Evolutionary conservation across 257 asterid genomes (phyloP).

Genomic region (Verbascum thapsus): DNA sequence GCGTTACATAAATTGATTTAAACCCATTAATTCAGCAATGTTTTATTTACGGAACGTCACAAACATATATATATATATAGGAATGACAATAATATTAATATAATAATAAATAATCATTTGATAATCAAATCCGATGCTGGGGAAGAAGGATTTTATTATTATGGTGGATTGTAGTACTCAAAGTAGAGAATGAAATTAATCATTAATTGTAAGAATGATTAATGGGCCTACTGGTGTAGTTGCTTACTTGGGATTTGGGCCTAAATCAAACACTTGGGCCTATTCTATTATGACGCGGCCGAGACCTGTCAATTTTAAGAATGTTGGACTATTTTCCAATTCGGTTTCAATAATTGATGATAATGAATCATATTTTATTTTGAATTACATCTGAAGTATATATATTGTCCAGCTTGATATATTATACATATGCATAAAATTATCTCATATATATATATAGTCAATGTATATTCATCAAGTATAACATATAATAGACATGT

Average conservation of each 20-base stretch:
- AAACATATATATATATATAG: background rate
- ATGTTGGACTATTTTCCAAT: background rate
- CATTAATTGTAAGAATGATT: background rate
- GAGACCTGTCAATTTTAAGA: conserved; percentile 21
- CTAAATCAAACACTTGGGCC: conserved; percentile 30
- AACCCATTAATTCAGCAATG: conserved; percentile 36
- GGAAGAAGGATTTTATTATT: background rate
- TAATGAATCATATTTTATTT: too few species aligned
- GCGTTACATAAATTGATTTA: conserved; percentile 21
- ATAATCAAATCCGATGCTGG: conserved; percentile 24
- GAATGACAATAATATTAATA: too few species aligned
- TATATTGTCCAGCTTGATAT: too few species aligned
- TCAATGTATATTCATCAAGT: too few species aligned
- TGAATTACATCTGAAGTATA: too few species aligned
- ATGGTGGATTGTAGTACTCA: too few species aligned
- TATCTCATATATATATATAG: too few species aligned
- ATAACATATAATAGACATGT: too few species aligned
- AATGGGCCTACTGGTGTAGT: conserved; percentile 39
- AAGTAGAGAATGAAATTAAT: too few species aligned
- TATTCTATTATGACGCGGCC: conserved; percentile 7
- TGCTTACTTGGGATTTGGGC: conserved; percentile 29
- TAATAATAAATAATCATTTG: conserved; percentile 30
- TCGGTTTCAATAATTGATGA: too few species aligned
- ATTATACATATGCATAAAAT: too few species aligned
- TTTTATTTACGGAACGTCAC: conserved; percentile 34